Percentiles rank a stretch among this genome's conserved stretches.
Evolutionary conservation across 306 rosid species (phyloP).

Genomic region (Inga leiocalycina): DNA sequence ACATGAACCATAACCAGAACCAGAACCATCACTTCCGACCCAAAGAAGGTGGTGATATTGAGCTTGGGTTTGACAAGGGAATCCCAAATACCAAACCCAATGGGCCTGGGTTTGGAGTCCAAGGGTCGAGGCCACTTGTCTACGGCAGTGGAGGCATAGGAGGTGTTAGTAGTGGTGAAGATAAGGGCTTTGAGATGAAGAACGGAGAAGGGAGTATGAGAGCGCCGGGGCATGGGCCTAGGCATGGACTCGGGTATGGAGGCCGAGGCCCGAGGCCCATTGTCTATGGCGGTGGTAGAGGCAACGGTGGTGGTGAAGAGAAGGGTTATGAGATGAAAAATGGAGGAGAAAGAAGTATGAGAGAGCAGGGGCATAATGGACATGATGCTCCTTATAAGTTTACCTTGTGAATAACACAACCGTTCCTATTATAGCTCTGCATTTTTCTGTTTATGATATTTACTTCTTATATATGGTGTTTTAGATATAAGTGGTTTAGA

Average conservation of each 20-base stretch:
- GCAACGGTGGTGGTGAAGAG: constrained; percentile 14
- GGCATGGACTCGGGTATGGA: constrained; percentile 27
- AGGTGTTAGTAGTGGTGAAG: not conserved
- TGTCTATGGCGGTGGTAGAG: not conserved
- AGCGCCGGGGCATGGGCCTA: not conserved
- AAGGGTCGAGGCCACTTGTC: not conserved
- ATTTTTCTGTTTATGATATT: constrained; percentile 21
- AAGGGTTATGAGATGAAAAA: constrained; percentile 44
- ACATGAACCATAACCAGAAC: constrained; percentile 29
- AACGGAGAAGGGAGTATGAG: constrained; percentile 38
- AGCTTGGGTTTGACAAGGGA: constrained; percentile 63
- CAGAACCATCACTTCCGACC: constrained; percentile 32
- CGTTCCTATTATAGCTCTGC: not conserved
- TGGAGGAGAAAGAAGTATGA: constrained; percentile 42
- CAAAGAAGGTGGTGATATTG: constrained; percentile 52
- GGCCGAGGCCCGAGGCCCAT: constrained; percentile 16
- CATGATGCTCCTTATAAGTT: constrained; percentile 17
- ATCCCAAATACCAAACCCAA: constrained; percentile 38
- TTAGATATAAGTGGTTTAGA: not conserved
- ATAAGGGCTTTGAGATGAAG: constrained; percentile 46
- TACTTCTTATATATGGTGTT: not conserved
- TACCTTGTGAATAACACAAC: not conserved
- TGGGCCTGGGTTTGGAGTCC: constrained; percentile 30
- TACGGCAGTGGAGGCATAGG: not conserved
- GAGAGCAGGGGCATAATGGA: constrained; percentile 31